Conservation (phyloP, 306 rosid species). For the Dalbergia cochinchinensis region DNA sequence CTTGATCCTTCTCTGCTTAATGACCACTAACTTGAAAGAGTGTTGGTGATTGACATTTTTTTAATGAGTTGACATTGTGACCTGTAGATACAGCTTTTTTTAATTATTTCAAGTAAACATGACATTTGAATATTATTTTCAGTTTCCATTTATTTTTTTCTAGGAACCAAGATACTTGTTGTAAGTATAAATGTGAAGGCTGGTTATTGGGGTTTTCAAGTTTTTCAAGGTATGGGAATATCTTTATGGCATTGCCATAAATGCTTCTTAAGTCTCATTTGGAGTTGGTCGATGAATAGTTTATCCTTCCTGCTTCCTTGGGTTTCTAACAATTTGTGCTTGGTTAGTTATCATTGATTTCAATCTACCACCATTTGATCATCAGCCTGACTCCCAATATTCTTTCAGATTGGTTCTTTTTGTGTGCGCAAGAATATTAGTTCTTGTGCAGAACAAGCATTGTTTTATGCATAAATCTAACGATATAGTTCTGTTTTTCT, state of each 20-base stretch:
- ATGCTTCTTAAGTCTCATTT: conserved; percentile 29
- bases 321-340: conserved; percentile 27
- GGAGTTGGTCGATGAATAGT: conserved; percentile 17
- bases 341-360: conserved; percentile 34
- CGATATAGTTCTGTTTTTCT: not conserved
- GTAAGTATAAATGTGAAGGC: conserved; percentile 44
- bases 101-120: not conserved
- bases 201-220: conserved; percentile 41
- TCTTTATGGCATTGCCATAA: conserved; percentile 32
- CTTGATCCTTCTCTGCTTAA: not conserved
- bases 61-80: conserved; percentile 7
- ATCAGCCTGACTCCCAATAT: not conserved
- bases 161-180: conserved; percentile 46
- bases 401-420: conserved; percentile 17
- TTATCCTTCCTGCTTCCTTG: conserved; percentile 17
- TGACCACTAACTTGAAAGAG: not conserved
- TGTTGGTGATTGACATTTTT: not conserved
- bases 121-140: conserved; percentile 36
- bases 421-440: not conserved
- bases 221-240: conserved; percentile 46
- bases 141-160: conserved; percentile 37
- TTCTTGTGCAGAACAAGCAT: conserved; percentile 12
- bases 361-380: not conserved
- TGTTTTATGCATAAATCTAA: not conserved
- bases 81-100: not conserved